Evolutionary conservation across 2,329 filamentous ascomycete species (phyloP).

Genomic region (Beauveria pseudobassiana): DNA sequence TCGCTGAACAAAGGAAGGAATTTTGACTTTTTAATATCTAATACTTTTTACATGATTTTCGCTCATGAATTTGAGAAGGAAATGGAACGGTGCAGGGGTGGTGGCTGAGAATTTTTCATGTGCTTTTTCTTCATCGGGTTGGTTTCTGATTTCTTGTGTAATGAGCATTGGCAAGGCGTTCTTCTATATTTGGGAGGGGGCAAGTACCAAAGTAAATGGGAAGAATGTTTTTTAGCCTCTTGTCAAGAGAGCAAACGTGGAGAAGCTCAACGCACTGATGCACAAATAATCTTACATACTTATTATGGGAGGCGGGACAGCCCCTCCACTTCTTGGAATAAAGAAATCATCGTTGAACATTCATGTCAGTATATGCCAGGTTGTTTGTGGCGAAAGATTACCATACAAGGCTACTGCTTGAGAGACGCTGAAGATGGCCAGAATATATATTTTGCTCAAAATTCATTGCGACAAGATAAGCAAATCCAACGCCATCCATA

Average conservation of each 20-base stretch:
- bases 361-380: not conserved
- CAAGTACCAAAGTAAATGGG: too few relatives aligned
- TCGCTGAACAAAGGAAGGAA: not conserved
- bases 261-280: not conserved
- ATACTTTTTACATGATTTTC: not conserved
- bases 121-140: not conserved
- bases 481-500: not conserved
- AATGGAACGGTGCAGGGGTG: not conserved
- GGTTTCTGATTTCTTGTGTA: not conserved
- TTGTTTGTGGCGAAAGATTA: too few relatives aligned
- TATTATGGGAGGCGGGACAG: not conserved
- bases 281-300: not conserved
- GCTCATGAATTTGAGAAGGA: not conserved
- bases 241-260: not conserved
- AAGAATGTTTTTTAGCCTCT: not conserved
- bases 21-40: not conserved
- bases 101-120: not conserved
- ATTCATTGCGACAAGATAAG: too few relatives aligned
- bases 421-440: too few relatives aligned
- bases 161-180: constrained; percentile 11
- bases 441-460: too few relatives aligned
- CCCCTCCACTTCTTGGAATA: constrained; percentile 2
- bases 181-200: not conserved
- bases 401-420: too few relatives aligned
- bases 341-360: not conserved